Evolutionary conservation across 148 eudicot species (phyloP).

Genomic region (Euryodendron excelsum): DNA sequence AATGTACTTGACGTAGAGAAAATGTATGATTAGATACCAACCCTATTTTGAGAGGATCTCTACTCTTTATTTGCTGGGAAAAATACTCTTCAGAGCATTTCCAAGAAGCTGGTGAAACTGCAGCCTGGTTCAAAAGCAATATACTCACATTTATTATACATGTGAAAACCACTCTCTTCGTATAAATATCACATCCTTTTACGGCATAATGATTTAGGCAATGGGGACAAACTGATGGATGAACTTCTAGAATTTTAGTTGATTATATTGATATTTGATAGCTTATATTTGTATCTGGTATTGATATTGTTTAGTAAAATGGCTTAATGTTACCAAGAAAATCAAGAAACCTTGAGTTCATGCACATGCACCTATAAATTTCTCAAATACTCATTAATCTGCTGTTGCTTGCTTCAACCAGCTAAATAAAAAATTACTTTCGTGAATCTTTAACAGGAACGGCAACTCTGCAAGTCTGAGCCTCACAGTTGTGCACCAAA

Average conservation of each 20-base stretch:
- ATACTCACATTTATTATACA: background rate
- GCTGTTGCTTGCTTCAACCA: background rate
- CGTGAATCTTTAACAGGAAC: background rate
- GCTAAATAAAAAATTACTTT: background rate
- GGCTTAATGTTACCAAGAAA: background rate
- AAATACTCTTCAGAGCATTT: conserved; percentile 97
- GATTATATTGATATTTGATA: background rate
- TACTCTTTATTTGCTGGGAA: conserved; percentile 69
- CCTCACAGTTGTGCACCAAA: background rate
- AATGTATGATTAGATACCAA: conserved; percentile 27
- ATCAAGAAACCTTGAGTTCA: background rate
- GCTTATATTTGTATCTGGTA: background rate
- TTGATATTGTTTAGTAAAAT: background rate
- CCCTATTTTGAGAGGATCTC: conserved; percentile 95
- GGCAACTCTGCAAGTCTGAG: background rate
- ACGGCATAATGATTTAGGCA: background rate
- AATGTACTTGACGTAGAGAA: background rate
- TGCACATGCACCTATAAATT: background rate
- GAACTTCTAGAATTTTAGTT: background rate
- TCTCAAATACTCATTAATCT: background rate
- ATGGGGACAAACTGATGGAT: too few species aligned
- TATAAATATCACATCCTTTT: background rate
- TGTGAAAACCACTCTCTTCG: background rate
- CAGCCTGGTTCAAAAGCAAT: conserved; percentile 35
- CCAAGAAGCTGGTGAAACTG: conserved; percentile 86